These are phyloP conservation scores for Cyclostephanos invisitatus DNA, from an alignment of 108 stramenopile genomes.

Conservation along the genomic window DNA sequence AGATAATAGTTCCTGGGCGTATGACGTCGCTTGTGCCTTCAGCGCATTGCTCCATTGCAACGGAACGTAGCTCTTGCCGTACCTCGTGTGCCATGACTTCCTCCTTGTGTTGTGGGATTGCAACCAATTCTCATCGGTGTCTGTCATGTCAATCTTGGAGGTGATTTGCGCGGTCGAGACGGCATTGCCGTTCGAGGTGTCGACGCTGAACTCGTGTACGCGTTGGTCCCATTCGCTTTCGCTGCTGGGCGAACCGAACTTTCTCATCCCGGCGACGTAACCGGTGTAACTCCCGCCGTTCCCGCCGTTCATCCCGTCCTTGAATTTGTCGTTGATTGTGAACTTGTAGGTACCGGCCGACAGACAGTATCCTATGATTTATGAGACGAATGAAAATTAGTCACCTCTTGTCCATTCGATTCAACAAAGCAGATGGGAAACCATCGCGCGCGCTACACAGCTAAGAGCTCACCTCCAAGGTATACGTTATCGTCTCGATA, in stretches of 20 bases:
- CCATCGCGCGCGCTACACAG: neutral
- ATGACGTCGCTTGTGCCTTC: slow-evolving; percentile 1
- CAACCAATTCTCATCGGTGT: slow-evolving; percentile 17
- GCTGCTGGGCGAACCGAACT: slow-evolving; percentile 16
- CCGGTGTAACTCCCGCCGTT: slow-evolving; percentile 17
- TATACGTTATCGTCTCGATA: no score
- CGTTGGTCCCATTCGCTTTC: slow-evolving; percentile 18
- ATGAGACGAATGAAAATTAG: no score
- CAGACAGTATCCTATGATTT: slow-evolving; percentile 24
- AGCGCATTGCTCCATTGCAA: slow-evolving; percentile 24
- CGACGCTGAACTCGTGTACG: slow-evolving; percentile 13
- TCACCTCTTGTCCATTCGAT: no score
- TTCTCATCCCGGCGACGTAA: slow-evolving; percentile 6
- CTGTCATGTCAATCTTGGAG: slow-evolving; percentile 7
- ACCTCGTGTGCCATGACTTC: slow-evolving; percentile 23
- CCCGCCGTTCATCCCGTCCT: slow-evolving; percentile 33
- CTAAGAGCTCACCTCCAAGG: neutral
- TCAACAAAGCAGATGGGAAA: no score
- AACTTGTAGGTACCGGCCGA: slow-evolving; percentile 17
- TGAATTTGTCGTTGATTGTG: slow-evolving; percentile 26
- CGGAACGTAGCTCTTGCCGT: neutral
- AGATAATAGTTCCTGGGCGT: slow-evolving; percentile 3
- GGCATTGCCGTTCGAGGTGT: no score
- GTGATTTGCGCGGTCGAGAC: neutral
- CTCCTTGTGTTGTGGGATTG: slow-evolving; percentile 31